These are phyloP conservation scores for Metschnikowia matae DNA, from an alignment of 805 yeast species.

Conservation along the genomic window DNA sequence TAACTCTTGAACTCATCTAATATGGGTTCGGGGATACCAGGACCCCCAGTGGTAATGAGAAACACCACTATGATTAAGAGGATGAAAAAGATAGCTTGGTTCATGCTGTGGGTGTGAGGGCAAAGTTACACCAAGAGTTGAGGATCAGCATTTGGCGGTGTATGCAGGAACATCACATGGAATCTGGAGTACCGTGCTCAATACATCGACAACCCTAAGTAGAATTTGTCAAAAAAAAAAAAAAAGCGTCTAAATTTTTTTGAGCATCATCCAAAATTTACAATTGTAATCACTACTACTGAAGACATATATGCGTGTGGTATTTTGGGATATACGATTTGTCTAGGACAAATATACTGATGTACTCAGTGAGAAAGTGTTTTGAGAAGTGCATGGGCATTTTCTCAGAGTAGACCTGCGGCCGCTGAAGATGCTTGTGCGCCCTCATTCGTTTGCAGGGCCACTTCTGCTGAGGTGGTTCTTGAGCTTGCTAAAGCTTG, in stretches of 20 bases:
- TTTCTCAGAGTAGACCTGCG: constrained; percentile 1
- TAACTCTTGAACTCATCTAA: constrained; percentile 23
- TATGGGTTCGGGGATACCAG: constrained; percentile 24
- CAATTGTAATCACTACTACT: background rate
- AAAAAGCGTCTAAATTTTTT: too few species aligned
- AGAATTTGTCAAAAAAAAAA: too few species aligned
- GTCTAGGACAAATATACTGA: background rate
- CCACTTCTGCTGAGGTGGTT: background rate
- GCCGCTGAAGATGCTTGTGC: constrained; percentile 5
- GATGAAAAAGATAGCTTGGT: constrained; percentile 33
- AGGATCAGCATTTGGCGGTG: background rate
- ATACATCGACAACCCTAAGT: too few species aligned
- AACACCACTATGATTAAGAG: constrained; percentile 32
- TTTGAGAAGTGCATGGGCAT: background rate
- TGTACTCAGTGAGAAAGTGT: background rate
- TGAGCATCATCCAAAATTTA: too few species aligned
- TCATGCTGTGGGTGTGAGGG: constrained; percentile 13
- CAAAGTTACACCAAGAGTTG: background rate
- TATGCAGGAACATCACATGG: background rate
- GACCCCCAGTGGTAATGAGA: constrained; percentile 28
- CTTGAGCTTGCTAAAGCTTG: background rate
- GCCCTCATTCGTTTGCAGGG: background rate
- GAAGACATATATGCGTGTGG: background rate
- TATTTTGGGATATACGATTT: background rate
- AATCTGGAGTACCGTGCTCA: background rate